Conservation (phyloP, 2,329 filamentous ascomycete genomes). For the Curvularia eragrostidis region DNA sequence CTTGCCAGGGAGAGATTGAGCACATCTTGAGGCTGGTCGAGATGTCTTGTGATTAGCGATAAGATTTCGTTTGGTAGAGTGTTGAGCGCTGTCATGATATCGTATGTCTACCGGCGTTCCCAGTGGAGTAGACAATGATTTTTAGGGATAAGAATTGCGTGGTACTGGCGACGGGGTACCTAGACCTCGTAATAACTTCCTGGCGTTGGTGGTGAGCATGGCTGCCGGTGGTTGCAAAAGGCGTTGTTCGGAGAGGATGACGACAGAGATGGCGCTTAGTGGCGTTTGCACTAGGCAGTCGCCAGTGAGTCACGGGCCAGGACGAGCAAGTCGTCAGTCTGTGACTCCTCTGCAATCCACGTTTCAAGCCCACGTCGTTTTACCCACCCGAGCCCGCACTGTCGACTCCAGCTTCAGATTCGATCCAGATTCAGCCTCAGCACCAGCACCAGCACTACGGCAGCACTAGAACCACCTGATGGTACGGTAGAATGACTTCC, state of each 20-base stretch:
- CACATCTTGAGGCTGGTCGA: constrained; percentile 39
- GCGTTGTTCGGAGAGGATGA: constrained; percentile 28
- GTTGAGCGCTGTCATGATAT: constrained; percentile 32
- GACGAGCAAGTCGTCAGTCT: neutral
- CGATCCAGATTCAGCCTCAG: neutral
- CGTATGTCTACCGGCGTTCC: neutral
- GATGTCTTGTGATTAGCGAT: constrained; percentile 37
- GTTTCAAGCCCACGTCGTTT: neutral
- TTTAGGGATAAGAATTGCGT: neutral
- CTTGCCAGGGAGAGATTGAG: constrained; percentile 34
- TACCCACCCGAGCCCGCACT: neutral
- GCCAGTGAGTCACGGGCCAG: neutral
- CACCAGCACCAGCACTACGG: neutral
- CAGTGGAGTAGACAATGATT: neutral
- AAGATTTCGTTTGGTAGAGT: constrained; percentile 45
- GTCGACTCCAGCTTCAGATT: neutral
- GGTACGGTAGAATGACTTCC: neutral
- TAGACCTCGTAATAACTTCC: neutral
- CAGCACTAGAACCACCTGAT: neutral
- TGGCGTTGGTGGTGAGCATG: constrained; percentile 10
- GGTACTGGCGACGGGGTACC: neutral
- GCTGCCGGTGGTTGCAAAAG: constrained; percentile 12
- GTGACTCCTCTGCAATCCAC: neutral
- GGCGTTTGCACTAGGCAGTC: constrained; percentile 18
- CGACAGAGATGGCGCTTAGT: constrained; percentile 24